phyloP scores from a whole-genome alignment of 306 rosid genomes.

The Malus orientalis region DNA sequence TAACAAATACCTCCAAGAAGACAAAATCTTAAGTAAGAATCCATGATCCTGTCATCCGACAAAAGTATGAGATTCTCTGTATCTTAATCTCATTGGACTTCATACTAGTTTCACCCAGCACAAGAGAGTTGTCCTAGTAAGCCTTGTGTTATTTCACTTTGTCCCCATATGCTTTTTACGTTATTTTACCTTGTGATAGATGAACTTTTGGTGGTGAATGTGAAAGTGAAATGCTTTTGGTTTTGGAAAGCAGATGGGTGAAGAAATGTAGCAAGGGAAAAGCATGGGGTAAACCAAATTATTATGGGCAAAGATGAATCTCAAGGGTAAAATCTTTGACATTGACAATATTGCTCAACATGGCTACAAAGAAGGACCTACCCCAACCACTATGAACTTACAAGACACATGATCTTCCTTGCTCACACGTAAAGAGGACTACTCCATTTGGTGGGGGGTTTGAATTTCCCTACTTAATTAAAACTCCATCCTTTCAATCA shows the following conservation, averaged over 20 bases:
- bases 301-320: neutral
- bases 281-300: neutral
- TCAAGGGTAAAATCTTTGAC: slow-evolving; percentile 4
- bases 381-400: slow-evolving; percentile 6
- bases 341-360: neutral
- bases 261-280: neutral
- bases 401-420: slow-evolving; percentile 14
- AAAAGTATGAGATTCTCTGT: neutral
- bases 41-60: neutral
- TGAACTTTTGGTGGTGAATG: neutral
- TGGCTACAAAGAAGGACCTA: neutral
- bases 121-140: neutral
- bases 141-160: neutral
- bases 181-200: neutral
- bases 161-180: neutral
- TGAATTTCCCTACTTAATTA: neutral
- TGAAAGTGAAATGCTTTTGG: neutral
- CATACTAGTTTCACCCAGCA: neutral
- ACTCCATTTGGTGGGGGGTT: neutral
- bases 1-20: neutral
- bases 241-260: neutral
- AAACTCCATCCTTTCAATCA: neutral
- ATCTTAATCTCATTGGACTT: too few species aligned
- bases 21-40: neutral
- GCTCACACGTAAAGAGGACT: slow-evolving; percentile 3